These are phyloP conservation scores for Hygrophila difformis DNA, from an alignment of 257 asterid species.

Conservation along the genomic window DNA sequence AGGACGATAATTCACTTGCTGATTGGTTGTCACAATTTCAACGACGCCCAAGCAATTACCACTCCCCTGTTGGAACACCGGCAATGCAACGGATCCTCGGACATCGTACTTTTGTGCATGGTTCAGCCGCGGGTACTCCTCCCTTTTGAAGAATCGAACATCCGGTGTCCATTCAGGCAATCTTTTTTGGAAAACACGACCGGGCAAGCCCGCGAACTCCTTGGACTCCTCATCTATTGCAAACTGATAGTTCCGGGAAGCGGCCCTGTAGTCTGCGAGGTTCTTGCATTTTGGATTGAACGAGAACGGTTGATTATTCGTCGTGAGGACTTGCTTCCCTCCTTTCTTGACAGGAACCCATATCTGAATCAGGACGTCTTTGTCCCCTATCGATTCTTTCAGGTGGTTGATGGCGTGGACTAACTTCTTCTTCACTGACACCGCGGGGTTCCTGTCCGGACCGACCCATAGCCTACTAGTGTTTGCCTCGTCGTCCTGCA, in stretches of 20 bases:
- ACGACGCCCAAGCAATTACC: slow-evolving; percentile 75
- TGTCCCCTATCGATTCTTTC: slow-evolving; percentile 34
- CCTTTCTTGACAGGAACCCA: slow-evolving; percentile 67
- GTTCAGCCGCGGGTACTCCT: slow-evolving; percentile 55
- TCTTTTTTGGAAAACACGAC: slow-evolving; percentile 68
- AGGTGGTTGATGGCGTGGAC: slow-evolving; percentile 53
- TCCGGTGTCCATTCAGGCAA: slow-evolving; percentile 82
- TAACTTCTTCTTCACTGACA: slow-evolving; percentile 35
- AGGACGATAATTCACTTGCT: slow-evolving; percentile 40
- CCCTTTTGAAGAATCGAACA: slow-evolving; percentile 53
- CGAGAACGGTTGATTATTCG: slow-evolving; percentile 53
- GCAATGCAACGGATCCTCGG: slow-evolving; percentile 70
- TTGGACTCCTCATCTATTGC: slow-evolving; percentile 49
- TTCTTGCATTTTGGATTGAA: slow-evolving; percentile 36
- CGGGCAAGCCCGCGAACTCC: slow-evolving; percentile 54
- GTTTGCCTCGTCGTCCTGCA: neutral
- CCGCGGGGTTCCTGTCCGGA: slow-evolving; percentile 26
- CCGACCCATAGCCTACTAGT: slow-evolving; percentile 44
- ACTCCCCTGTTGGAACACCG: slow-evolving; percentile 57
- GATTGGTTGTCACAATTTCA: slow-evolving; percentile 60
- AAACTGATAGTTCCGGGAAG: slow-evolving; percentile 41
- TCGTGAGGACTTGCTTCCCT: slow-evolving; percentile 51
- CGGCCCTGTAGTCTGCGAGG: slow-evolving; percentile 46
- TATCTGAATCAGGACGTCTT: slow-evolving; percentile 56
- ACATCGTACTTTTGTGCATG: slow-evolving; percentile 46